Base-by-base conservation (phyloP, 2,329 filamentous ascomycete species). In the Pseudocercospora crystallina region DNA sequence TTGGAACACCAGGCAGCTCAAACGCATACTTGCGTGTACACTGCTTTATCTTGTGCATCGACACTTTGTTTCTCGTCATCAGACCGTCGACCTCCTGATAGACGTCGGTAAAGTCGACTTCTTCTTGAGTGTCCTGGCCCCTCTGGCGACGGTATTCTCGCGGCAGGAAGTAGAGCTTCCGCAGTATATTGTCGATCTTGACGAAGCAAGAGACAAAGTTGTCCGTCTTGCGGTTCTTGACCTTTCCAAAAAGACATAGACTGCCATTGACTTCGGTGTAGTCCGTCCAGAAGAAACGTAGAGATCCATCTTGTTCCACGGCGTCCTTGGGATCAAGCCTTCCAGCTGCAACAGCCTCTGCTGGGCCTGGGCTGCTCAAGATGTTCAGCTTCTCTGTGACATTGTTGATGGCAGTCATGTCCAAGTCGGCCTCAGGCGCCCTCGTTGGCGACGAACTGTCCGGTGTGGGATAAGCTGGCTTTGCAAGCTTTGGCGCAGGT, bases 231-330 rank as follows among this genome's bases (percentile, higher is more conserved):
- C 91, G 96, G 74, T 96, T 90, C 63, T 90, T 84, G 17, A 96
- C 92, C 68, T 99, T 99, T 57, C 94, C 94, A 66, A 99, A 97
- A 9, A 99, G 80, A 69, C 90, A 97, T 8, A 99, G 76, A 61
- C 85, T 94, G 52, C 92, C 92, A 63, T 91, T 90, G 67, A 96
- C 77, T 67, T 99, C 94, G 1, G 87, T 90, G 65, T 96, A 99
- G 71, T 99, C 94, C 7, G 89, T 87, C 94, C 94, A 99, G 75
- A 96, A 99, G 76, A 99, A 90, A 60, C 86, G 86, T 29, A 99
- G 77, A 61, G 88, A 95, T 32, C 92, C 94, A 65, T 99, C 91
- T 56, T 89, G 84, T 69, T 97, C 92, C n/a, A 95, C 74, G n/a
- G 89, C 90, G 70, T 95, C 87, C 56, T 87, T 82, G 51, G 89